Evolutionary conservation across 2,329 filamentous ascomycete species (phyloP).

Genomic region (Trichoderma semiorbis): DNA sequence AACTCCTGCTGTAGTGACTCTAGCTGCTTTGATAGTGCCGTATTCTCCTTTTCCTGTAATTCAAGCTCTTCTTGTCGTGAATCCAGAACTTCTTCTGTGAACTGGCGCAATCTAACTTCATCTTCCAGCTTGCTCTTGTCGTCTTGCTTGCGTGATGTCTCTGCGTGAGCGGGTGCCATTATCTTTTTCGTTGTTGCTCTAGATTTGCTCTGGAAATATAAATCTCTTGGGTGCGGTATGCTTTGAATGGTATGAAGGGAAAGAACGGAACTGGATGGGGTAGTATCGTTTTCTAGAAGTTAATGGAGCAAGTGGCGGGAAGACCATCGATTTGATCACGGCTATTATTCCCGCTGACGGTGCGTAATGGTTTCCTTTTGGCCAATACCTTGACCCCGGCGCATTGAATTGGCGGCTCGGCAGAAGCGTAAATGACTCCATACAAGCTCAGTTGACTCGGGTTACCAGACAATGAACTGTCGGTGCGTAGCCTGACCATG

Average conservation of each 20-base stretch:
- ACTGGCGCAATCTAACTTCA: constrained; percentile 33
- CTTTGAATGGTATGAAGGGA: not conserved
- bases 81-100: constrained; percentile 37
- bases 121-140: constrained; percentile 29
- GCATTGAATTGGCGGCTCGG: not conserved
- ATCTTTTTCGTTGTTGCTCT: not conserved
- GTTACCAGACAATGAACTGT: not conserved
- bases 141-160: not conserved
- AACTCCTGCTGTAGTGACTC: constrained; percentile 32
- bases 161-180: constrained; percentile 5
- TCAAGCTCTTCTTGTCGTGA: constrained; percentile 36
- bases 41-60: constrained; percentile 29
- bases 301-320: constrained; percentile 1
- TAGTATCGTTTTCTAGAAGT: constrained; percentile 5
- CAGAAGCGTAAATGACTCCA: constrained; percentile 11
- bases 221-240: not conserved
- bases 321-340: not conserved
- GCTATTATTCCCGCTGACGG: not conserved
- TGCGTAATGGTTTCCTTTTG: not conserved
- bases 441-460: not conserved
- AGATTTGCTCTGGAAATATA: not conserved
- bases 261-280: not conserved
- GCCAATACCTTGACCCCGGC: not conserved
- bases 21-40: constrained; percentile 27
- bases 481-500: constrained; percentile 22